Percentiles rank a stretch among this genome's conserved stretches.
phyloP scores from a whole-genome alignment of 73 alveolate species.

The Breviolum minutum region DNA sequence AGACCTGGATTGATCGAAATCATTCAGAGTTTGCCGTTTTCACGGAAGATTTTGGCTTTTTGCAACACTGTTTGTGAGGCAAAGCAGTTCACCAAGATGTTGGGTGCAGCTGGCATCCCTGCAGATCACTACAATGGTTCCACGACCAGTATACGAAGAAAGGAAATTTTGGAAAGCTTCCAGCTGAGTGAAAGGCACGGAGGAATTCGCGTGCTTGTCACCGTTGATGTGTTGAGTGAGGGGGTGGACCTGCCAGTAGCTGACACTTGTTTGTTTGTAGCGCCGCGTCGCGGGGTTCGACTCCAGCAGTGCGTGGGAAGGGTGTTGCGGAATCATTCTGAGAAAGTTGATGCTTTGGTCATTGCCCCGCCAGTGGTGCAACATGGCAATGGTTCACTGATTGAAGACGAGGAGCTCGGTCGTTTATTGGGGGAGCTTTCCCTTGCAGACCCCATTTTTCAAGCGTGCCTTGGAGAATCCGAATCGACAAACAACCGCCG shows the following conservation, averaged over 20 bases:
- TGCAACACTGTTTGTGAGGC: slow-evolving; percentile 36
- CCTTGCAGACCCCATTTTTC: neutral
- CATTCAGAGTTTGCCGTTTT: slow-evolving; percentile 11
- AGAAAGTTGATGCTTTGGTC: slow-evolving; percentile 30
- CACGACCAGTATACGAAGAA: neutral
- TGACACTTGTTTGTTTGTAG: slow-evolving; percentile 37
- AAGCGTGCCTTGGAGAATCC: neutral
- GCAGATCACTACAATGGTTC: slow-evolving; percentile 25
- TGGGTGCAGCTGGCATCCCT: slow-evolving; percentile 1
- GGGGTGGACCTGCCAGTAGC: slow-evolving; percentile 49
- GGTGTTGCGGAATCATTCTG: slow-evolving; percentile 17
- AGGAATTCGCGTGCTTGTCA: slow-evolving; percentile 48
- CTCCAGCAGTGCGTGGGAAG: slow-evolving; percentile 52
- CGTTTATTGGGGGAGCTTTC: slow-evolving; percentile 20
- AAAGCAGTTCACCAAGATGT: slow-evolving; percentile 20
- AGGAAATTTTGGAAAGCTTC: neutral
- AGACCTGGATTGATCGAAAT: slow-evolving; percentile 22
- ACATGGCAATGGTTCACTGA: neutral
- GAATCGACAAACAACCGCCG: neutral
- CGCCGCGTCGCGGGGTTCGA: slow-evolving; percentile 30
- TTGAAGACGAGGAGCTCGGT: neutral
- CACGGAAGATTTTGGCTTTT: slow-evolving; percentile 30
- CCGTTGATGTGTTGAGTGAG: slow-evolving; percentile 48
- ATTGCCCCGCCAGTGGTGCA: slow-evolving; percentile 37
- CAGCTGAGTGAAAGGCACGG: neutral